Evolutionary conservation across 1,284 basidiomycete genomes (phyloP).

Genomic region (Cryptococcus wingfieldii): DNA sequence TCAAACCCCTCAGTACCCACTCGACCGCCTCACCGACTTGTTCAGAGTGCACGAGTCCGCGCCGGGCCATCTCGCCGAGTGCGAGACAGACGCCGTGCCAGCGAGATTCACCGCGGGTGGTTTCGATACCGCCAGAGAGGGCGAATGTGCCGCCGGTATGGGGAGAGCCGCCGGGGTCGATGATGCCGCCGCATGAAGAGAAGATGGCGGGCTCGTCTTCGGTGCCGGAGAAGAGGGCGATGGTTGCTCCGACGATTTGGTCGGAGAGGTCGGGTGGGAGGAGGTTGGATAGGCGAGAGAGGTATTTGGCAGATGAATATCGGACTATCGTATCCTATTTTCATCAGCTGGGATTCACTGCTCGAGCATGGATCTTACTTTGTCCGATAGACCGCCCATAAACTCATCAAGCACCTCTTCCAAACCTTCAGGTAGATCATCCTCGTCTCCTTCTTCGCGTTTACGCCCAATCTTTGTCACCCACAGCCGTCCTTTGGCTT

Average conservation of each 20-base stretch:
- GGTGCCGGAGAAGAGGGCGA: conserved; percentile 59
- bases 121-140: conserved; percentile 51
- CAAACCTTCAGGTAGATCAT: conserved; percentile 72
- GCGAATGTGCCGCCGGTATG: conserved; percentile 56
- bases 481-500: conserved; percentile 47
- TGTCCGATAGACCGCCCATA: conserved; percentile 74
- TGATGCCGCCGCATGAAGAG: conserved; percentile 32
- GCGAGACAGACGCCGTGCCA: conserved; percentile 96
- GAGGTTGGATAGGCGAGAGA: conserved; percentile 77
- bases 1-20: conserved; percentile 82
- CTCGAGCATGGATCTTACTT: conserved; percentile 52
- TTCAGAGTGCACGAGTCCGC: conserved; percentile 63
- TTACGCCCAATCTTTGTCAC: conserved; percentile 29
- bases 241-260: conserved; percentile 76
- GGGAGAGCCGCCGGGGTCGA: conserved; percentile 57
- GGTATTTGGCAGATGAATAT: conserved; percentile 89
- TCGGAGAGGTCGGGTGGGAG: conserved; percentile 69
- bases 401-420: conserved; percentile 72
- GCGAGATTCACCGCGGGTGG: conserved; percentile 74
- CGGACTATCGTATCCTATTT: conserved; percentile 86
- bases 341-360: not conserved
- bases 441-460: conserved; percentile 50
- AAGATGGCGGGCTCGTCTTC: conserved; percentile 42
- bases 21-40: conserved; percentile 62
- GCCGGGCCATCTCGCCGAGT: conserved; percentile 83